Base-by-base conservation (phyloP, 768 basidiomycete genomes). In the Lactarius sp. region DNA sequence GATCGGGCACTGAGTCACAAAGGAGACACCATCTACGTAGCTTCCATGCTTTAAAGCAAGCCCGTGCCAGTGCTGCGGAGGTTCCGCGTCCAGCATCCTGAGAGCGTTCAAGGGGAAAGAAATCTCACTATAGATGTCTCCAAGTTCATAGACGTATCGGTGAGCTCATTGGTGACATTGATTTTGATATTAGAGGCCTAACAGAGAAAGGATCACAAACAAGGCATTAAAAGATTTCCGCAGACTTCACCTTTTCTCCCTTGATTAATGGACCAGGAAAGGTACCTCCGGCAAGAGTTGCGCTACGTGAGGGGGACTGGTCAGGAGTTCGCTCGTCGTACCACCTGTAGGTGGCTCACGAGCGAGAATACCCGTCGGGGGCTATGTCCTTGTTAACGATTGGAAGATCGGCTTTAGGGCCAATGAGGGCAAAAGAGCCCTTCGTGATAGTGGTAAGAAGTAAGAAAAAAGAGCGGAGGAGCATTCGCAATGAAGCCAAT, bases 51-150 rank as follows among this genome's bases (percentile, higher is more conserved):
- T 66, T 68, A 83, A 81, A 50, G 71, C 75, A 46, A 84, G 65
- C 0, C 83, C 82, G 66, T 83, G 83, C 81, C 81, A 83, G 66
- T 84, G 82, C 83, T 84, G 52, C 3, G 53, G 8, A n/a, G 12
- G 18, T 1, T 36, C 20, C 1, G 53, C 18, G 31, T 54, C 39
- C 36, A 2, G 10, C 10, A 47, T 34, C 42, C 9, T 16, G 12
- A 20, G 13, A 2, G 52, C 22, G 22, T 27, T 33, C 6, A 31
- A 14, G 16, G 13, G 10, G 65, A 4, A 41, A 37, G 34, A 51
- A 22, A 31, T 39, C 16, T 52, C 14, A 83, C 83, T 22, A 85
- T 77, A 42, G 78, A 80, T 4, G 84, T 85, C 2, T 71, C 72
- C 46, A 75, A 76, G 39, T 77, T 62, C 83, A 85, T 81, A 0